Base-by-base conservation (phyloP, 2,329 filamentous ascomycete species). In the Diaporthe humulicola region DNA sequence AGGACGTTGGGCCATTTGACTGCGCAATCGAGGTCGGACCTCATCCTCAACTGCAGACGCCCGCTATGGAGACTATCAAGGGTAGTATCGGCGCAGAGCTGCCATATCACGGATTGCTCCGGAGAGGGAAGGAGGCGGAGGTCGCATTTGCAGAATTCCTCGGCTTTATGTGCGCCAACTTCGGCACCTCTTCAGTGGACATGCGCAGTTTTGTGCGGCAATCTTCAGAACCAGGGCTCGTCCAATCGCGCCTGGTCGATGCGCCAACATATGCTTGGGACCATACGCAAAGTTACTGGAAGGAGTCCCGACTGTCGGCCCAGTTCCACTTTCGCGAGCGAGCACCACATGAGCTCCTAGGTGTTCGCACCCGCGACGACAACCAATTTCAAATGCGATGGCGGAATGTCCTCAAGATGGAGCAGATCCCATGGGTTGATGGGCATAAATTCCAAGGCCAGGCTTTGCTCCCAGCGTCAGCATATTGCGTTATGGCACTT, bases 231-330 rank as follows among this genome's bases (percentile, higher is more conserved):
- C 77, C 78, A 0, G 69, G 77, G 22, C 73, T 81, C 12, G 40
- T 74, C 19, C 33, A 73, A 0, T 61, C 73, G 12, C 77, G 77
- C 5, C 64, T 83, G 7, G 28, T 58, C 2, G 75, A 82, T 48
- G 73, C 86, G 0, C 88, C 88, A 1, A 73, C 78, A 0, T 90
- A 90, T 73, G 83, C 85, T 0, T 90, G 88, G 86, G 85, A 89
- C 57, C 87, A 89, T 77, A 82, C 83, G 2, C 82, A 83, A 36
- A 73, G 77, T 1, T 82, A 86, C 76, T 88, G 85, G 81, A 81
- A 84, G 30, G 85, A 88, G 74, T 85, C 86, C 22, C 82, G 86
- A 5, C 77, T 87, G 7, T 80, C 81, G 1, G 76, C 80, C 2
- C 85, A 85, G 25, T 83, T 83, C 22, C 82, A 87, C 36, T 83